Base-by-base conservation (phyloP, 2,329 filamentous ascomycete genomes). In the Kalmusia sp. region DNA sequence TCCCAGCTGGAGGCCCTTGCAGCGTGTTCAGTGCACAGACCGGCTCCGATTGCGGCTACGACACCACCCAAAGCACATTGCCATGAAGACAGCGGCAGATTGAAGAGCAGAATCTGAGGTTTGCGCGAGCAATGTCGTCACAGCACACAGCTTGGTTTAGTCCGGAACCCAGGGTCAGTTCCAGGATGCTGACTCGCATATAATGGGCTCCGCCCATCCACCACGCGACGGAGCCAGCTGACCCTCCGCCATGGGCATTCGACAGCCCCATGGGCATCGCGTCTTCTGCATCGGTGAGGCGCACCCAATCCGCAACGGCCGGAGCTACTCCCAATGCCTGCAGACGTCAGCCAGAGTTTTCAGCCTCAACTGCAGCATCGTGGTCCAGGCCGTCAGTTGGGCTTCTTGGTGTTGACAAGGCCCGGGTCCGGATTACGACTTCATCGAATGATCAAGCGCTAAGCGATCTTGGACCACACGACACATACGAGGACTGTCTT, bases 181-280 rank as follows among this genome's bases (percentile, higher is more conserved):
- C 63, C 51, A 47, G 60, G 55, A 65, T 65, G 64, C 58, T 69
- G 67, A 68, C 65, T 64, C 60, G 67, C 65, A 68, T 69, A 54
- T 47, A 19, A 39, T 48, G n/a, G 12, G 14, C 15, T 33, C 43
- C 28, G 22, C 35, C 47, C 51, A 51, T 50, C 44, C 45, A 57
- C 59, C 62, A 64, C 63, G 61, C 58, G 57, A 56, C 40, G 30
- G 30, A 39, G 22, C 45, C 66, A 62, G 58, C 62, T 68, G 58
- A 63, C 59, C 57, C 30, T 34, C 41, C 47, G 37, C 45, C 56
- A 63, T 63, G 57, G n/a, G n/a, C 43, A 19, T 39, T 48, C 44
- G 22, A 52, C 47, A 50, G 35, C 48, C 51, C 38, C 52, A 57
- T 55, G 46, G 11, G 28, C 45, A 40, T 28, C 7, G 9, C 9